Conservation (phyloP, 176 grass and related monocot species). For the Paspalum notatum region DNA sequence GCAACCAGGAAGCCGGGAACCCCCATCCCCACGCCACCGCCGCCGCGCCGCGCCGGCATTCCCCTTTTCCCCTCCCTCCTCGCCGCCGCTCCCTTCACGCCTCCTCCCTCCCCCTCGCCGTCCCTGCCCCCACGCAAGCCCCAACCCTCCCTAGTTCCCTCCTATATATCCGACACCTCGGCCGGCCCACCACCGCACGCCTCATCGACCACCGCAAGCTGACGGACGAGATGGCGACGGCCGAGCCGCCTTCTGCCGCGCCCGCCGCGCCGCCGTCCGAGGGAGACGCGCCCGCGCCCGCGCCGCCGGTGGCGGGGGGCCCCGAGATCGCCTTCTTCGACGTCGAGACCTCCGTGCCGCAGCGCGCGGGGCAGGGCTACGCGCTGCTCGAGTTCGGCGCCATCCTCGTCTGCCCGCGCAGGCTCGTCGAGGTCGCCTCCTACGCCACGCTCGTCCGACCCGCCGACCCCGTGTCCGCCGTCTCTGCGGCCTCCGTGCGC, state of each 20-base stretch:
- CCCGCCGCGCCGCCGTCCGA: background rate
- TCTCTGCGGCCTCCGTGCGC: constrained; percentile 68
- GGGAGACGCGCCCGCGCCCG: background rate
- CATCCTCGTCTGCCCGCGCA: constrained; percentile 78
- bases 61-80: background rate
- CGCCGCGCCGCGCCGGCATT: constrained; percentile 17
- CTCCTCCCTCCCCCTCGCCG: constrained; percentile 19
- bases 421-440: constrained; percentile 72
- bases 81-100: constrained; percentile 44
- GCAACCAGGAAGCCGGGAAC: background rate
- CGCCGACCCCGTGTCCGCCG: constrained; percentile 51
- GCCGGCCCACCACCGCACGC: background rate
- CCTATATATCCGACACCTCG: background rate
- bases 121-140: constrained; percentile 31
- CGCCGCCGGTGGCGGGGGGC: constrained; percentile 19
- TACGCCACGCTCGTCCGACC: constrained; percentile 95
- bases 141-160: background rate
- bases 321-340: constrained; percentile 98
- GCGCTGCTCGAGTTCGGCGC: constrained; percentile 92
- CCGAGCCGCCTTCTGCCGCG: background rate
- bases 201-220: background rate
- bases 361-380: constrained; percentile 51
- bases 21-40: constrained; percentile 6
- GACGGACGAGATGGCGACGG: constrained; percentile 5
- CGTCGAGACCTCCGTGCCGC: constrained; percentile 86